Base-by-base conservation (phyloP, 2,329 filamentous ascomycete species). In the Aspergillus sp. region DNA sequence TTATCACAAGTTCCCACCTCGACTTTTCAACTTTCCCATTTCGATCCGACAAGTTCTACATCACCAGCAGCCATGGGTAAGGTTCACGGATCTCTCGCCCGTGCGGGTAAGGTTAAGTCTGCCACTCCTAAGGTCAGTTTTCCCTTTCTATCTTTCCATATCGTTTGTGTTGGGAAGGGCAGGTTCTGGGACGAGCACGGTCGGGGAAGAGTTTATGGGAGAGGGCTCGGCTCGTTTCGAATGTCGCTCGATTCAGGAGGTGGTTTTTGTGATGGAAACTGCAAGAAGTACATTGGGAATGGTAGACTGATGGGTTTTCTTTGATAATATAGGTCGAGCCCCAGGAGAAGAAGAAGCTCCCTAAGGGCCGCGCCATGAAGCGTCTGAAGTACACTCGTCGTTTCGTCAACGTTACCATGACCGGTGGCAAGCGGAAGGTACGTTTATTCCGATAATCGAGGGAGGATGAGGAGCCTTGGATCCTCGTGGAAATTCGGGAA, bases 301-400 rank as follows among this genome's bases (percentile, higher is more conserved):
- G 5, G 38, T 17, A 11, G 18, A 44, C 58, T 60, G 55, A 60
- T 38, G 48, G 20, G 26, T 53, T 60, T 22, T 58, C 36, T 53
- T 50, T 26, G 24, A 48, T 51, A 32, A 58, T 54, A 51, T 41
- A 58, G 52, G 64, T 66, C 59, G 64, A 66, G 49, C 54, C 64
- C 60, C 64, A 66, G 58, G 93, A 97, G 89, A 96, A 96, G 89
- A 84, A 90, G 83, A 97, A 98, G 90, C 85, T 83, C 72, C 92
- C 93, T 78, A 97, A 97, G 88, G 93, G 93, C 77, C 92, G 93
- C 77, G 93, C 93, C 71, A 91, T 95, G 84, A 98, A 98, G 92
- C 88, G 93, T 76, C 88, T 96, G 79, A 88, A 86, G 80, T 97
- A 97, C 87, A 96, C 91, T 72, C 90, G 93, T 79, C 92, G 93